Evolutionary conservation across 73 alveolate genomes (phyloP).

Genomic region (Tetrahymena malaccensis): DNA sequence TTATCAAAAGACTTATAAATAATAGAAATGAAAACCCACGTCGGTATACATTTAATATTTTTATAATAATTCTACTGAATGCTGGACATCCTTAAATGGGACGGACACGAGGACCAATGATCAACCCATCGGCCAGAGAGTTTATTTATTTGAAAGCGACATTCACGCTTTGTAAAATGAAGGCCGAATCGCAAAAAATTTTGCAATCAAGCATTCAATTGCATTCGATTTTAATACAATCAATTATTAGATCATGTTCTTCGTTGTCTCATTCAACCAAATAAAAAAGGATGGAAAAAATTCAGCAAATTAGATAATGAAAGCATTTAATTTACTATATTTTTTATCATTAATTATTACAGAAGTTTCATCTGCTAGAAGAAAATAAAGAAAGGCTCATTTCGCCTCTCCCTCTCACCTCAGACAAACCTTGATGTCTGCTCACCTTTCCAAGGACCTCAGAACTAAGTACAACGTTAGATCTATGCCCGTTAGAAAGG

Average conservation of each 20-base stretch:
- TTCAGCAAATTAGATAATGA: not conserved
- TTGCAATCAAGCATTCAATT: not conserved
- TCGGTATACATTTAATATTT: not conserved
- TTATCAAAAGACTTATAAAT: not conserved
- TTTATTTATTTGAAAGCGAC: not conserved
- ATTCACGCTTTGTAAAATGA: not conserved
- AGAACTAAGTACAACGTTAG: slow-evolving; percentile 78
- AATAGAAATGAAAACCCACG: not conserved
- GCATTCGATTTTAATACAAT: not conserved
- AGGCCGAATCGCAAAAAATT: not conserved
- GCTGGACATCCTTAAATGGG: not conserved
- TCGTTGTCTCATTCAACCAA: not conserved
- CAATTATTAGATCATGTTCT: not conserved
- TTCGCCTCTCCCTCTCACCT: slow-evolving; percentile 87
- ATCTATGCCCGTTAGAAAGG: slow-evolving; percentile 91
- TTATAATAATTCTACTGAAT: not conserved
- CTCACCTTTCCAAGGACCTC: slow-evolving; percentile 78
- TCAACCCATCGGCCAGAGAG: not conserved
- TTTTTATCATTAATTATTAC: not conserved
- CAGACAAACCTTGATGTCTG: slow-evolving; percentile 82
- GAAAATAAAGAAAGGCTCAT: slow-evolving; percentile 84
- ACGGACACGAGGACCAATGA: not conserved
- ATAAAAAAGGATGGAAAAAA: not conserved
- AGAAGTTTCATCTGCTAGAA: slow-evolving; percentile 75
- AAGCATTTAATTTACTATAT: not conserved